Conservation (phyloP, 257 asterid genomes). For the Catharanthus roseus region DNA sequence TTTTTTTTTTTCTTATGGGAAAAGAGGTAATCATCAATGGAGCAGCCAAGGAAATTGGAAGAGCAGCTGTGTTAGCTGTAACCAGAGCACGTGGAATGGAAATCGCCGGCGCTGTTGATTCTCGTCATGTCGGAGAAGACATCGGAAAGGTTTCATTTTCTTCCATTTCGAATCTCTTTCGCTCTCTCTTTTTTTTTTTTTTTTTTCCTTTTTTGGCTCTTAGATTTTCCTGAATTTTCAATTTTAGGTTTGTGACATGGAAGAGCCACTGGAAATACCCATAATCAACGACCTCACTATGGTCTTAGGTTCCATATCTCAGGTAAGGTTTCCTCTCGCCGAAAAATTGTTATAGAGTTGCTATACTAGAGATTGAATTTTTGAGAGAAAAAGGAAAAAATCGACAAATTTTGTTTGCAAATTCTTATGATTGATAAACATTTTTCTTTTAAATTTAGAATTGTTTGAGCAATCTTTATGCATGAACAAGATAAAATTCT, state of each 20-base stretch:
- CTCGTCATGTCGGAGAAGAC: conserved; percentile 67
- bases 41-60: conserved; percentile 84
- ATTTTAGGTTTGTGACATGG: conserved; percentile 72
- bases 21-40: conserved; percentile 75
- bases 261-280: conserved; percentile 81
- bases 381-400: too few species aligned
- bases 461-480: too few species aligned
- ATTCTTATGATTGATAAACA: too few species aligned
- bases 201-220: neutral
- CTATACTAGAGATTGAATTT: too few species aligned
- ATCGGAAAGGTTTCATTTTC: conserved; percentile 90
- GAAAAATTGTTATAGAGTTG: too few species aligned
- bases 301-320: conserved; percentile 89
- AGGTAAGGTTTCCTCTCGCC: conserved; percentile 32
- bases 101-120: conserved; percentile 83
- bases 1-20: neutral
- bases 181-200: neutral
- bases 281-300: conserved; percentile 72
- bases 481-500: too few species aligned
- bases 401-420: too few species aligned
- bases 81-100: conserved; percentile 90
- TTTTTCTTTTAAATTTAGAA: too few species aligned
- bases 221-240: neutral
- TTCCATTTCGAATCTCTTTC: too few species aligned
- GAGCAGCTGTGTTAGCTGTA: conserved; percentile 84